Percentiles rank a stretch among this genome's conserved stretches.
phyloP scores from a whole-genome alignment of 1,284 basidiomycete species.

The Anthracocystis setariae region DNA sequence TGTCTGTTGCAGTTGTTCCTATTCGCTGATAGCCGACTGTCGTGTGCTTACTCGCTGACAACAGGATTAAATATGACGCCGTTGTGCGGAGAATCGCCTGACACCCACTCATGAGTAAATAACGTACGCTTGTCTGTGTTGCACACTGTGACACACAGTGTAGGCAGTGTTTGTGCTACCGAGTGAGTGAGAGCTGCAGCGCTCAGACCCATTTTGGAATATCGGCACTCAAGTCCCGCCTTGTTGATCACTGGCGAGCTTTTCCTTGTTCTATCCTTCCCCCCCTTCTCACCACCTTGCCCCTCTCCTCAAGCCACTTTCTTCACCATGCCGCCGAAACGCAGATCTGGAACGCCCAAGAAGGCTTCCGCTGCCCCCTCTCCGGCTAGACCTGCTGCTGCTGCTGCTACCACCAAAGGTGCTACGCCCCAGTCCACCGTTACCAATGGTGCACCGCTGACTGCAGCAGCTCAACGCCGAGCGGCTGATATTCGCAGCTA shows the following conservation, averaged over 20 bases:
- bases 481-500: constrained; percentile 26
- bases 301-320: not conserved
- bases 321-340: constrained; percentile 32
- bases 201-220: constrained; percentile 11
- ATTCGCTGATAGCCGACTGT: too few relatives aligned
- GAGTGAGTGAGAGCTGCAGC: too few relatives aligned
- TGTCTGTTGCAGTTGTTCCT: too few relatives aligned
- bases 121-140: too few relatives aligned
- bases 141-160: too few relatives aligned
- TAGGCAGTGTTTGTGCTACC: too few relatives aligned
- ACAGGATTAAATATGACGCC: too few relatives aligned
- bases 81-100: too few relatives aligned
- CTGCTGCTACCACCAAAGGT: constrained; percentile 11
- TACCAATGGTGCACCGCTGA: constrained; percentile 18
- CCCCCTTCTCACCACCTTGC: not conserved
- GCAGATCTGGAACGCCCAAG: constrained; percentile 37
- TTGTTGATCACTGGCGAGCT: not conserved
- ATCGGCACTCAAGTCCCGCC: not conserved
- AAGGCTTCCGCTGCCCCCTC: constrained; percentile 20
- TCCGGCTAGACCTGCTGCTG: constrained; percentile 5
- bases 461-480: constrained; percentile 3
- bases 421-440: constrained; percentile 4
- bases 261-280: not conserved
- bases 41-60: too few relatives aligned
- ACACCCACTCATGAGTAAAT: too few relatives aligned